Conservation (phyloP, 2,329 filamentous ascomycete species). For the Dissoconium aciculare region DNA sequence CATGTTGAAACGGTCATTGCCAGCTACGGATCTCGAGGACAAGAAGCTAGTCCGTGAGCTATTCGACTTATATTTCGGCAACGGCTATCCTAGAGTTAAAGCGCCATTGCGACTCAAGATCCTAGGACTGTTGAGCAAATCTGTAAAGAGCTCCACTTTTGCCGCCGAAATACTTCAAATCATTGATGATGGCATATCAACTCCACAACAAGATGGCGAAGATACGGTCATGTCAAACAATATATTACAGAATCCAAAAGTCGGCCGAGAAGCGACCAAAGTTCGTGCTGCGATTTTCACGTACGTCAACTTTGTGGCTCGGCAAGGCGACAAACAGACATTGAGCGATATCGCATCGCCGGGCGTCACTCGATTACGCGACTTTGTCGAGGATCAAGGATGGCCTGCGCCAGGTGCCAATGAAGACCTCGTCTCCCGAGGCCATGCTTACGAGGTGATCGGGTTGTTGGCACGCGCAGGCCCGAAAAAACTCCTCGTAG, state of each 20-base stretch:
- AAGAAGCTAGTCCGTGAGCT: constrained; percentile 46
- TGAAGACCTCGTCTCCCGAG: constrained; percentile 51
- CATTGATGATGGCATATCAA: constrained; percentile 50
- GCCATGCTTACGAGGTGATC: constrained; percentile 79
- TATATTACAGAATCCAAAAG: constrained; percentile 27
- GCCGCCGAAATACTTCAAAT: constrained; percentile 52
- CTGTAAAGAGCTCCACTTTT: constrained; percentile 55
- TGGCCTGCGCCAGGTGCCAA: constrained; percentile 54
- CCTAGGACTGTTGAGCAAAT: constrained; percentile 61
- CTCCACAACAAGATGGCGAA: constrained; percentile 20
- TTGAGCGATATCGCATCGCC: constrained; percentile 51
- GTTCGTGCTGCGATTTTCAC: constrained; percentile 70
- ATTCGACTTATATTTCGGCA: constrained; percentile 57
- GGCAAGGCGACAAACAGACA: constrained; percentile 48
- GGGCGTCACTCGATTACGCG: constrained; percentile 52
- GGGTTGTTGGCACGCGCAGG: constrained; percentile 60
- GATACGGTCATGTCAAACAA: constrained; percentile 20
- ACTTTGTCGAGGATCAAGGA: constrained; percentile 65
- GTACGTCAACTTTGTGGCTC: constrained; percentile 75
- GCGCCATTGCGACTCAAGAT: constrained; percentile 64
- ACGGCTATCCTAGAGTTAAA: constrained; percentile 35
- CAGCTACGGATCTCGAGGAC: constrained; percentile 58
- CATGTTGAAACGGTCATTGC: constrained; percentile 61
- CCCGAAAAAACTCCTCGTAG: constrained; percentile 40
- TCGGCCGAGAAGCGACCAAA: constrained; percentile 60